Evolutionary conservation across 2,329 filamentous ascomycete species (phyloP).

Genomic region (Dactylellina haptotyla): DNA sequence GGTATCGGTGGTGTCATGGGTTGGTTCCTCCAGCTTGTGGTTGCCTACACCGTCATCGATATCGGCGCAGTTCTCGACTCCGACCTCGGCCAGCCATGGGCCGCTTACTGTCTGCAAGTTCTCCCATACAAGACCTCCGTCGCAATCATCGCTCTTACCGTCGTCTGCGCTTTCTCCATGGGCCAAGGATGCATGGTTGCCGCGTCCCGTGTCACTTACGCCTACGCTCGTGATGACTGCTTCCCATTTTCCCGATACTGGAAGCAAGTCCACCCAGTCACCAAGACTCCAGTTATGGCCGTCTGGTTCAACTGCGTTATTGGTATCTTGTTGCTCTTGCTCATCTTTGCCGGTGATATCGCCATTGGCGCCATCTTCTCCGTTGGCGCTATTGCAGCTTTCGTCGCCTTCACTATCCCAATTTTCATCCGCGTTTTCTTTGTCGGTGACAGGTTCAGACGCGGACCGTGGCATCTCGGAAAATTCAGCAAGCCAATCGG

Average conservation of each 20-base stretch:
- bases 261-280: conserved; percentile 70
- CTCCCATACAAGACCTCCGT: conserved; percentile 71
- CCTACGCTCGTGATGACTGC: conserved; percentile 77
- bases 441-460: conserved; percentile 72
- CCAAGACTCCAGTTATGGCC: conserved; percentile 75
- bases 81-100: conserved; percentile 75
- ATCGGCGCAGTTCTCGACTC: conserved; percentile 70
- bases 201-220: conserved; percentile 74
- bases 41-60: conserved; percentile 76
- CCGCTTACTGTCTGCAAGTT: conserved; percentile 74
- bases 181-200: conserved; percentile 77
- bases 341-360: conserved; percentile 72
- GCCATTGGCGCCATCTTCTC: conserved; percentile 76
- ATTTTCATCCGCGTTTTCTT: conserved; percentile 70
- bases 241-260: conserved; percentile 71
- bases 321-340: conserved; percentile 70
- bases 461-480: conserved; percentile 76
- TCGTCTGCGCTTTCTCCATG: conserved; percentile 76
- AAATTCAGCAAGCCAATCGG: conserved; percentile 70
- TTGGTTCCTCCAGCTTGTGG: conserved; percentile 78
- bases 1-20: conserved; percentile 73
- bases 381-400: conserved; percentile 75
- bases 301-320: conserved; percentile 74
- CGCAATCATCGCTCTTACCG: conserved; percentile 72
- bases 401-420: conserved; percentile 70